Conservation (phyloP, 2,329 filamentous ascomycete species). For the Metarhizium guizhouense region DNA sequence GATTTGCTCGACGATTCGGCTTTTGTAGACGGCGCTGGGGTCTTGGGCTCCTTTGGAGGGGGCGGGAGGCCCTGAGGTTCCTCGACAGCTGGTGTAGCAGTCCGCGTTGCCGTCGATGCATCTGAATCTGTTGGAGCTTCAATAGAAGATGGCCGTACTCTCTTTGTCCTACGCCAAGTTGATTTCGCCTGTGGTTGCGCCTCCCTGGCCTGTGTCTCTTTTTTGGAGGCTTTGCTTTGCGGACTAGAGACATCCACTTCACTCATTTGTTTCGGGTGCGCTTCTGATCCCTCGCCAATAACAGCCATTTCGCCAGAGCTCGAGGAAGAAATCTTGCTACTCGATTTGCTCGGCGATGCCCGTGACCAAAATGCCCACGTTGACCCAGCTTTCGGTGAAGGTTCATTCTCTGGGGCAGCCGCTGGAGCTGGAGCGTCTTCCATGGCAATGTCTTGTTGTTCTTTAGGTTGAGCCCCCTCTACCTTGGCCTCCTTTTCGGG, state of each 20-base stretch:
- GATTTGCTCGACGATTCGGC: constrained; percentile 17
- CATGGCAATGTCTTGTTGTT: constrained; percentile 32
- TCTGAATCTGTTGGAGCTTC: constrained; percentile 30
- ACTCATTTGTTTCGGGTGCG: constrained; percentile 39
- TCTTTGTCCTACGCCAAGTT: constrained; percentile 34
- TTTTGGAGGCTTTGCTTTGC: constrained; percentile 22
- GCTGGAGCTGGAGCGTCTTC: constrained; percentile 30
- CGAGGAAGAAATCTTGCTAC: constrained; percentile 18
- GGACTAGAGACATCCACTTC: constrained; percentile 32
- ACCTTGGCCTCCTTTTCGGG: constrained; percentile 1
- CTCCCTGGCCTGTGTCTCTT: constrained; percentile 20
- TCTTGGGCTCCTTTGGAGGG: constrained; percentile 5
- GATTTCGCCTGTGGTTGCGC: constrained; percentile 19
- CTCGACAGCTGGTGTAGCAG: constrained; percentile 1
- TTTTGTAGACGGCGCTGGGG: constrained; percentile 8
- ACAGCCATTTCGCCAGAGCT: constrained; percentile 48
- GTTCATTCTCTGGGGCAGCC: constrained; percentile 18
- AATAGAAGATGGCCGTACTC: constrained; percentile 36
- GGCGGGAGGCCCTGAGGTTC: constrained; percentile 4
- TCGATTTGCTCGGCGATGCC: constrained; percentile 34
- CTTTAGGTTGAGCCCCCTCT: constrained; percentile 7
- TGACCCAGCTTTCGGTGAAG: constrained; percentile 45
- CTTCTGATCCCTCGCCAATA: constrained; percentile 46
- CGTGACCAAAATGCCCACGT: constrained; percentile 79
- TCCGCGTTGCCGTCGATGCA: constrained; percentile 15